Conservation (phyloP, 495 filamentous ascomycete genomes). For the Aspergillus coremiiformis region DNA sequence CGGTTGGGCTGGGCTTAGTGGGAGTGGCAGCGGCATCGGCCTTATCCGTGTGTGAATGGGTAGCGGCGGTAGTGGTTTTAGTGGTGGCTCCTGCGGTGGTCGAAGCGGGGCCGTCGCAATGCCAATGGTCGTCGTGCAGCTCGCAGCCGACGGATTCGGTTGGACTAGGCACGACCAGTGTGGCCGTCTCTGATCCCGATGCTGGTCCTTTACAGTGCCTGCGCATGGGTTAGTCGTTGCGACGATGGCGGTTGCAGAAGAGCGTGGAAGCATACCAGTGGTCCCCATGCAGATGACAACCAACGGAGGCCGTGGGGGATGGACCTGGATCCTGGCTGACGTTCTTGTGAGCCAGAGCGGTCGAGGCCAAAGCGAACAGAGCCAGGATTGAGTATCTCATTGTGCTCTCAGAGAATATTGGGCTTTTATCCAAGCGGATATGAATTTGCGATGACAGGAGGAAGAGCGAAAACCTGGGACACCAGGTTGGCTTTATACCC, state of each 20-base stretch:
- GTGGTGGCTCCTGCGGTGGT: constrained; percentile 4
- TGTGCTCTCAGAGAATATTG: neutral
- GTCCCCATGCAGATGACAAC: constrained; percentile 28
- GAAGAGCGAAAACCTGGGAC: neutral
- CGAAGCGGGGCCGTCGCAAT: constrained; percentile 21
- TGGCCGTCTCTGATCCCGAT: constrained; percentile 7
- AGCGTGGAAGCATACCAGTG: constrained; percentile 18
- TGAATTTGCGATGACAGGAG: neutral
- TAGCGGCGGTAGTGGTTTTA: neutral
- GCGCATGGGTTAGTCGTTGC: neutral
- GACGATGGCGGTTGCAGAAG: neutral
- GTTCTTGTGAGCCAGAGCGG: constrained; percentile 7
- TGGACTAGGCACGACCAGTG: constrained; percentile 15
- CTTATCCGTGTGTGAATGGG: constrained; percentile 1
- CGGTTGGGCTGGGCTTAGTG: constrained; percentile 16
- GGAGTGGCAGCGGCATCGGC: constrained; percentile 6
- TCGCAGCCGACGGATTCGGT: constrained; percentile 24
- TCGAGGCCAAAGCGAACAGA: constrained; percentile 13
- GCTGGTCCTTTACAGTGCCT: constrained; percentile 23
- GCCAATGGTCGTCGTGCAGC: constrained; percentile 26
- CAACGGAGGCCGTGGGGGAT: constrained; percentile 24
- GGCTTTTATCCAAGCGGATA: neutral
- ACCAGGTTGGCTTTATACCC: neutral
- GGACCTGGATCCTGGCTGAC: constrained; percentile 14
- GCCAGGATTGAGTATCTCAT: constrained; percentile 17